phyloP scores from a whole-genome alignment of 768 basidiomycete species.

The Leccinum variicolor region DNA sequence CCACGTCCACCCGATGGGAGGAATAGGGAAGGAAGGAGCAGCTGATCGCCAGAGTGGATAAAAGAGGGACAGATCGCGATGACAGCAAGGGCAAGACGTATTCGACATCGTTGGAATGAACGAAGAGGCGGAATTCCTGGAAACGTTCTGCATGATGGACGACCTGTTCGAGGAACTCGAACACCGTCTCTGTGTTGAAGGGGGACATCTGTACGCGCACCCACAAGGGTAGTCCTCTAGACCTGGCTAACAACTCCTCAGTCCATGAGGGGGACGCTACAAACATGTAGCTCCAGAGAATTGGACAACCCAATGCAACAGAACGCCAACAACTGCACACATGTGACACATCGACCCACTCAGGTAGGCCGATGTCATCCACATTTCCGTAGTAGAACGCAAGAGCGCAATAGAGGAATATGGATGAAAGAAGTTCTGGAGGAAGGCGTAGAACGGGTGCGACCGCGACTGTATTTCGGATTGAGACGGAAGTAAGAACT shows the following conservation, averaged over 20 bases:
- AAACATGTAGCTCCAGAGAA: conserved; percentile 2
- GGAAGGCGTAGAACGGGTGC: neutral
- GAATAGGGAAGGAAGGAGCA: neutral
- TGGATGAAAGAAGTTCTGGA: neutral
- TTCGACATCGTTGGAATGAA: neutral
- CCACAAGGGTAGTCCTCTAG: neutral
- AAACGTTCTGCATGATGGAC: neutral
- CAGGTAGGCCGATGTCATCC: neutral
- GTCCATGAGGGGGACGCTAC: neutral
- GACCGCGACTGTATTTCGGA: neutral
- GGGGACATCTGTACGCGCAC: neutral
- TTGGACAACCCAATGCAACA: neutral
- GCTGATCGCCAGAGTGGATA: neutral
- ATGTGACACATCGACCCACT: neutral
- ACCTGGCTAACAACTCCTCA: neutral
- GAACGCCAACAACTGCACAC: conserved; percentile 1
- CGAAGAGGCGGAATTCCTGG: neutral
- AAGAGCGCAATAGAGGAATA: neutral
- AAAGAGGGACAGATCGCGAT: neutral
- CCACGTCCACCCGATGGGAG: neutral
- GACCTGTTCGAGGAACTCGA: neutral
- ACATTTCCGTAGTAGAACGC: neutral
- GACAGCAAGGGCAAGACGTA: neutral
- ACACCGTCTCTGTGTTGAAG: neutral
- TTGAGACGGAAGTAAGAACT: neutral